A percentile compares a stretch with the other conserved stretches of the same genome.
Evolutionary conservation across 495 filamentous ascomycete species (phyloP).

Genomic region (Astrothelium macrocarpum): DNA sequence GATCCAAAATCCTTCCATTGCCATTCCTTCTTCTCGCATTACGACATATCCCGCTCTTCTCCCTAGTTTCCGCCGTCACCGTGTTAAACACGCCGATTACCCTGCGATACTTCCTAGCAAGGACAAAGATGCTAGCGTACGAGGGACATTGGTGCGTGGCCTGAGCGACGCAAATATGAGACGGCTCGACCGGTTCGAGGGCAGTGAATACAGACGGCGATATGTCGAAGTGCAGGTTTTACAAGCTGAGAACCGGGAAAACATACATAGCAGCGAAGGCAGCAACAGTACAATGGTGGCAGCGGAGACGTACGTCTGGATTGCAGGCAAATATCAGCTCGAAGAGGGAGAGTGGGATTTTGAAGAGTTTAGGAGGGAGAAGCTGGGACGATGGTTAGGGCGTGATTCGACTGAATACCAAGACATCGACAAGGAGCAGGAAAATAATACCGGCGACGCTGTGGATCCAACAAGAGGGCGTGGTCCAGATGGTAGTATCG

Average conservation of each 20-base stretch:
- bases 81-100: slow-evolving; percentile 62
- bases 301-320: slow-evolving; percentile 73
- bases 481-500: slow-evolving; percentile 29
- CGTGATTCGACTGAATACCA: slow-evolving; percentile 6
- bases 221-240: slow-evolving; percentile 42
- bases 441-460: slow-evolving; percentile 17
- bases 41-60: slow-evolving; percentile 67
- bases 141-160: slow-evolving; percentile 71
- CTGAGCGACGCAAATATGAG: slow-evolving; percentile 66
- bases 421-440: slow-evolving; percentile 30
- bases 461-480: slow-evolving; percentile 31
- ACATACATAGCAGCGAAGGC: slow-evolving; percentile 19
- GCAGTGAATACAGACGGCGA: slow-evolving; percentile 56
- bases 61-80: slow-evolving; percentile 58
- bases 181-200: slow-evolving; percentile 78
- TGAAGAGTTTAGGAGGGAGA: slow-evolving; percentile 31
- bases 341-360: slow-evolving; percentile 76
- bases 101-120: slow-evolving; percentile 59
- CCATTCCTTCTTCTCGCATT: slow-evolving; percentile 30
- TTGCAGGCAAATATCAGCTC: slow-evolving; percentile 37
- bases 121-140: slow-evolving; percentile 40
- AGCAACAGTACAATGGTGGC: slow-evolving; percentile 29
- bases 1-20: slow-evolving; percentile 54
- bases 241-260: slow-evolving; percentile 26
- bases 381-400: slow-evolving; percentile 29